Evolutionary conservation across 176 grass and related monocot genomes (phyloP), one percentile per base, ranked within the genome.

Genomic region (Oryza brachyantha): DNA sequence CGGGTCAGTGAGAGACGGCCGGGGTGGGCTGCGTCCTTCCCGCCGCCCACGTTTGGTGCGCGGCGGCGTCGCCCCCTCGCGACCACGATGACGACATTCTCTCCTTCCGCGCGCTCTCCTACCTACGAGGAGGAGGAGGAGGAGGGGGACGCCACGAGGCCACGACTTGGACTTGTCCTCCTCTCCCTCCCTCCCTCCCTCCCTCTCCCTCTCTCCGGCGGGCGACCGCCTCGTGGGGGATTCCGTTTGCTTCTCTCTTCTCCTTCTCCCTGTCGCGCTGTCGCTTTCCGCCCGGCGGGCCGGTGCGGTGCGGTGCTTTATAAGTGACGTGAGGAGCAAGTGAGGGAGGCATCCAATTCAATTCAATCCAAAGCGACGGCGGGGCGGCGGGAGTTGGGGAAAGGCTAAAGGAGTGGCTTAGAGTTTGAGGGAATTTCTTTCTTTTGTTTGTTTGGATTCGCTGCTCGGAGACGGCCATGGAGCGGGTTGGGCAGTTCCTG

Each of bases 11-110:
- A 11, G n/a, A n/a, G n/a, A n/a, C n/a, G n/a, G n/a, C n/a, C n/a
- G n/a, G n/a, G n/a, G n/a, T n/a, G n/a, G n/a, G n/a, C n/a, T n/a
- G n/a, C n/a, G n/a, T n/a, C n/a, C n/a, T n/a, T n/a, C n/a, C n/a
- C n/a, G n/a, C n/a, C n/a, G n/a, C n/a, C n/a, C n/a, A n/a, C n/a
- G n/a, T n/a, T n/a, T n/a, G n/a, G n/a, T n/a, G n/a, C n/a, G n/a
- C n/a, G n/a, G n/a, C n/a, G n/a, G n/a, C n/a, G n/a, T n/a, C n/a
- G n/a, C n/a, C n/a, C n/a, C n/a, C n/a, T n/a, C n/a, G n/a, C 17
- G 39, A 37, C 24, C 50, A 84, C 81, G 75, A 79, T 84, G 86
- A 88, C 81, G 86, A 88, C 86, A 88, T 77, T 31, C 24, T 29
- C 16, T 28, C 48, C 36, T 19, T 1, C 12, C 24, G 6, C 10